Evolutionary conservation across 306 rosid species (phyloP).

Genomic region (Lupinus albus): DNA sequence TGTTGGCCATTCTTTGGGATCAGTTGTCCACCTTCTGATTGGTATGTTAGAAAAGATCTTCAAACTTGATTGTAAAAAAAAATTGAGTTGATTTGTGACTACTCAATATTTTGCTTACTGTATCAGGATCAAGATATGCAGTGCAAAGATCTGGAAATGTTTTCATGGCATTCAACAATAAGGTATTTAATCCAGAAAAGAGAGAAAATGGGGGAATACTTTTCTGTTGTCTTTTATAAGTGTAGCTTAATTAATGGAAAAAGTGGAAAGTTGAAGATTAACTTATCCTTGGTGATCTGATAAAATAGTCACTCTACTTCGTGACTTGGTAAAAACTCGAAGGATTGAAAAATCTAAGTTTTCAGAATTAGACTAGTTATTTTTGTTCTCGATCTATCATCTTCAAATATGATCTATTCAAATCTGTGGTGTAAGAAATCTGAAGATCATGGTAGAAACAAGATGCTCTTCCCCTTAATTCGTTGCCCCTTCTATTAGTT

Average conservation of each 20-base stretch:
- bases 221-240: not conserved
- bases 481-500: not conserved
- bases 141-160: conserved; percentile 94
- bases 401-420: not conserved
- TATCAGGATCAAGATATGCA: conserved; percentile 94
- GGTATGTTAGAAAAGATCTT: conserved; percentile 59
- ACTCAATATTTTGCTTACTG: conserved; percentile 48
- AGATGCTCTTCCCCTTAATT: not conserved
- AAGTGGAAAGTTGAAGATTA: conserved; percentile 1
- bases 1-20: conserved; percentile 95
- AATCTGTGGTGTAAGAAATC: not conserved
- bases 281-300: not conserved
- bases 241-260: conserved; percentile 1
- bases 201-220: not conserved
- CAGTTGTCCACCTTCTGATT: conserved; percentile 92
- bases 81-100: conserved; percentile 41
- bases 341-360: not conserved
- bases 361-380: not conserved
- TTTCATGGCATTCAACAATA: conserved; percentile 94
- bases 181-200: conserved; percentile 51
- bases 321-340: not conserved
- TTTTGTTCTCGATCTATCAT: not conserved
- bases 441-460: not conserved
- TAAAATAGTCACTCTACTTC: not conserved
- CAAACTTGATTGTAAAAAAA: conserved; percentile 32